These are phyloP conservation scores for Coemansia sp. DNA, from an alignment of 192 early-diverging fungal genomes.

Conservation along the genomic window DNA sequence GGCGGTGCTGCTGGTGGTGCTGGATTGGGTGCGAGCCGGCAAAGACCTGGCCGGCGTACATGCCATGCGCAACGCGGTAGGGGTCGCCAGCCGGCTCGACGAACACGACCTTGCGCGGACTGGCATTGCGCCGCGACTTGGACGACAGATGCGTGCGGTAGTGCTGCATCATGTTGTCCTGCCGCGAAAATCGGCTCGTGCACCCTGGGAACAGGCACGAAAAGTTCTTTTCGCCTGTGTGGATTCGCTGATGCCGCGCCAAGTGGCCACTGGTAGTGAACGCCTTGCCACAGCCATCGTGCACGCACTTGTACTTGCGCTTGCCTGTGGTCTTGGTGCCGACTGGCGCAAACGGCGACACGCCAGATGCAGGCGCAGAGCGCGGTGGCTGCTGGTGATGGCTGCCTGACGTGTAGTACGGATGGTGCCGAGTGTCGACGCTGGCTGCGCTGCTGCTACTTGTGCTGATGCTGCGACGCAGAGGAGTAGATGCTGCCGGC, in stretches of 20 bases:
- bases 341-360: neutral
- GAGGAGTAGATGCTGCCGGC: neutral
- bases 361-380: neutral
- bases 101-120: slow-evolving; percentile 48
- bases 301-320: slow-evolving; percentile 69
- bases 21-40: slow-evolving; percentile 13
- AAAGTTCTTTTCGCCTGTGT: slow-evolving; percentile 83
- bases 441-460: neutral
- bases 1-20: slow-evolving; percentile 5
- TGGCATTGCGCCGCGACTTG: slow-evolving; percentile 56
- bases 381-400: slow-evolving; percentile 6
- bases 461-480: slow-evolving; percentile 5
- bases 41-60: slow-evolving; percentile 38
- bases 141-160: slow-evolving; percentile 77
- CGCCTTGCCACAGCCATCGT: slow-evolving; percentile 65
- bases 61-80: slow-evolving; percentile 24
- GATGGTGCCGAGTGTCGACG: neutral
- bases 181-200: slow-evolving; percentile 71
- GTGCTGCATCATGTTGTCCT: slow-evolving; percentile 89
- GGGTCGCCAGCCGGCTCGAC: slow-evolving; percentile 25
- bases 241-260: slow-evolving; percentile 76
- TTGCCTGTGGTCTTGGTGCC: slow-evolving; percentile 32
- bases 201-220: slow-evolving; percentile 68
- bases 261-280: slow-evolving; percentile 83
- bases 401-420: neutral